These are phyloP conservation scores for Ophiostoma sp. DNA, from an alignment of 2,329 filamentous ascomycete genomes.

Conservation along the genomic window DNA sequence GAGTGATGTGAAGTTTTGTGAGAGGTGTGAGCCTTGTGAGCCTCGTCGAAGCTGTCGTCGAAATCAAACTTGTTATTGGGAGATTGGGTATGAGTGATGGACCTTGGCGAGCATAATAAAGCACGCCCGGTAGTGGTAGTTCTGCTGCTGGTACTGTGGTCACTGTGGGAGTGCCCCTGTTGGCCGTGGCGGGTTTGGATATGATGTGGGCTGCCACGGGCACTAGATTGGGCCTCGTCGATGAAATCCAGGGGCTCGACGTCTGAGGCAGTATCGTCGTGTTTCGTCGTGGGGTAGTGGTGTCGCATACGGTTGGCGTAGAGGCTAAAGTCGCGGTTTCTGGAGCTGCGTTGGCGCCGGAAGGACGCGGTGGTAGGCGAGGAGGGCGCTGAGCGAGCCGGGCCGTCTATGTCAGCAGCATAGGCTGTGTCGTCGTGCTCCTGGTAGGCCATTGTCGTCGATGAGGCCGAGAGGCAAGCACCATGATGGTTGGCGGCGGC, in stretches of 20 bases:
- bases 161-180: neutral
- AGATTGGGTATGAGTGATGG: conserved; percentile 8
- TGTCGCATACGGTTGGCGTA: conserved; percentile 30
- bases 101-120: conserved; percentile 18
- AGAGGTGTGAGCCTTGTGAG: neutral
- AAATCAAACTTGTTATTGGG: conserved; percentile 21
- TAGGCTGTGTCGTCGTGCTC: conserved; percentile 30
- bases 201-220: conserved; percentile 17
- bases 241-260: conserved; percentile 25
- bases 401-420: conserved; percentile 29
- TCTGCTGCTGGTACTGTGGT: conserved; percentile 17
- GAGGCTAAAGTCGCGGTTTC: conserved; percentile 29
- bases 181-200: conserved; percentile 19
- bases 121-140: conserved; percentile 9
- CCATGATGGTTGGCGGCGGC: conserved; percentile 13
- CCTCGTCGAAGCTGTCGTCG: conserved; percentile 24
- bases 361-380: conserved; percentile 18
- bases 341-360: conserved; percentile 28
- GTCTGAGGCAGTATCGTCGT: conserved; percentile 29
- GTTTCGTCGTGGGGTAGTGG: conserved; percentile 32
- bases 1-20: neutral
- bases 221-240: conserved; percentile 14
- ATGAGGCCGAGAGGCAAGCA: conserved; percentile 15
- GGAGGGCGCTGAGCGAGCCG: conserved; percentile 10
- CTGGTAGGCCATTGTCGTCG: conserved; percentile 24